These are phyloP conservation scores for Lasiodiplodia sp. DNA, from an alignment of 2,329 filamentous ascomycete genomes.

Conservation along the genomic window DNA sequence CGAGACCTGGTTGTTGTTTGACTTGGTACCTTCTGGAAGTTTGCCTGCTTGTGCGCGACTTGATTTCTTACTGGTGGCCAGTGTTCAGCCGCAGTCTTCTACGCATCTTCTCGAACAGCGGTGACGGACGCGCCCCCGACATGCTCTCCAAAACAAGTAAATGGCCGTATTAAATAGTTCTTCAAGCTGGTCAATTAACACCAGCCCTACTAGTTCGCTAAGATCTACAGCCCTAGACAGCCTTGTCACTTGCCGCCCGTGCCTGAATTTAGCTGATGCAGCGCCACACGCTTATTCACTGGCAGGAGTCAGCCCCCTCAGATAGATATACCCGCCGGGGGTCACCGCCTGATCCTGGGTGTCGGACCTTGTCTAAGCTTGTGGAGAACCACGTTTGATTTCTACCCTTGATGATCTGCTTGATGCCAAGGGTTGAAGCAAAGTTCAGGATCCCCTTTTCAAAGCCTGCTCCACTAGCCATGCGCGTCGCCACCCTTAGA, in stretches of 20 bases:
- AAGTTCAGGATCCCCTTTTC: slow-evolving; percentile 8
- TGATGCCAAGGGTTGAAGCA: slow-evolving; percentile 15
- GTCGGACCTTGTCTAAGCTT: slow-evolving; percentile 12
- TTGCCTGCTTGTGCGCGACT: no score
- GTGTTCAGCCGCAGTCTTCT: slow-evolving; percentile 13
- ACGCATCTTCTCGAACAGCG: neutral
- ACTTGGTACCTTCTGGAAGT: no score
- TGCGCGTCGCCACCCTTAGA: neutral
- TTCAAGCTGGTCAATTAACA: slow-evolving; percentile 12
- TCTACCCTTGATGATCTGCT: neutral
- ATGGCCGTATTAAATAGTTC: neutral
- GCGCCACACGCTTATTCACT: slow-evolving; percentile 24
- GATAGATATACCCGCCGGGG: slow-evolving; percentile 8
- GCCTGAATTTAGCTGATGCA: slow-evolving; percentile 25
- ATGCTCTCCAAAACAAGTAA: neutral
- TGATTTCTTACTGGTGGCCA: neutral
- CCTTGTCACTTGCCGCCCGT: slow-evolving; percentile 11
- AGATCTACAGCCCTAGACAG: slow-evolving; percentile 20
- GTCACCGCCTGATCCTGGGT: neutral
- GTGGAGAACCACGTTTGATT: slow-evolving; percentile 3
- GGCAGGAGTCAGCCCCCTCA: slow-evolving; percentile 4
- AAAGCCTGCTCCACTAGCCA: slow-evolving; percentile 10
- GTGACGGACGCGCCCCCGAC: neutral
- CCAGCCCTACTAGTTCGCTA: slow-evolving; percentile 23
- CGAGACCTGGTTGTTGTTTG: no score